A percentile compares a stretch with the other conserved stretches of the same genome.
phyloP scores from a whole-genome alignment of 139 green algal genomes.

The Prasinococcaceae sp. region DNA sequence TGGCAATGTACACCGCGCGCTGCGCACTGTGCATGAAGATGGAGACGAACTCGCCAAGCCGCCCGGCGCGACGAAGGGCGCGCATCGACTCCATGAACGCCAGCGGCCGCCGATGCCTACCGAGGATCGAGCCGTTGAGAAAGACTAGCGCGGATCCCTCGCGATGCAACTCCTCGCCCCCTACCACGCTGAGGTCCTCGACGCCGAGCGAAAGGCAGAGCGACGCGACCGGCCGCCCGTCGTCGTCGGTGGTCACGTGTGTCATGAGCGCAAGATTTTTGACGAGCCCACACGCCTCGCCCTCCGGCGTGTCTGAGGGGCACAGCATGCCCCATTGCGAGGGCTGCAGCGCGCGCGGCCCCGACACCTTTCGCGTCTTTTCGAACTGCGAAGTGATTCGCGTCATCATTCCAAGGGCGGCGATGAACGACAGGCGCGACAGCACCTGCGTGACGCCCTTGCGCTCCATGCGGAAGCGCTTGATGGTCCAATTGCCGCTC shows the following conservation, averaged over 20 bases:
- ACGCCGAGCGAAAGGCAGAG: slow-evolving; percentile 52
- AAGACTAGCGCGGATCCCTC: slow-evolving; percentile 53
- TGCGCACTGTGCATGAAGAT: slow-evolving; percentile 15
- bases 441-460: slow-evolving; percentile 97
- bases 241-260: slow-evolving; percentile 87
- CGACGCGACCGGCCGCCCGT: slow-evolving; percentile 42
- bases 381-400: slow-evolving; percentile 96
- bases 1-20: slow-evolving; percentile 48
- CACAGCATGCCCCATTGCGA: slow-evolving; percentile 97
- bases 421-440: slow-evolving; percentile 87
- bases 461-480: slow-evolving; percentile 93
- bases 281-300: slow-evolving; percentile 87
- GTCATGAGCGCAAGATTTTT: slow-evolving; percentile 99
- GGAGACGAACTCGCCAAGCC: slow-evolving; percentile 73
- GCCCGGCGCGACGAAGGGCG: slow-evolving; percentile 46
- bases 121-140: slow-evolving; percentile 87
- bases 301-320: slow-evolving; percentile 92
- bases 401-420: slow-evolving; percentile 94
- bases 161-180: slow-evolving; percentile 55
- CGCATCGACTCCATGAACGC: slow-evolving; percentile 30
- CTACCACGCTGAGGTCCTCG: slow-evolving; percentile 45
- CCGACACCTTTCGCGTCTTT: slow-evolving; percentile 92
- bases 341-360: slow-evolving; percentile 56
- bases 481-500: slow-evolving; percentile 94
- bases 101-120: slow-evolving; percentile 33